These are phyloP conservation scores for Talaromyces proteolyticus DNA, from an alignment of 495 filamentous ascomycete species.

Conservation along the genomic window DNA sequence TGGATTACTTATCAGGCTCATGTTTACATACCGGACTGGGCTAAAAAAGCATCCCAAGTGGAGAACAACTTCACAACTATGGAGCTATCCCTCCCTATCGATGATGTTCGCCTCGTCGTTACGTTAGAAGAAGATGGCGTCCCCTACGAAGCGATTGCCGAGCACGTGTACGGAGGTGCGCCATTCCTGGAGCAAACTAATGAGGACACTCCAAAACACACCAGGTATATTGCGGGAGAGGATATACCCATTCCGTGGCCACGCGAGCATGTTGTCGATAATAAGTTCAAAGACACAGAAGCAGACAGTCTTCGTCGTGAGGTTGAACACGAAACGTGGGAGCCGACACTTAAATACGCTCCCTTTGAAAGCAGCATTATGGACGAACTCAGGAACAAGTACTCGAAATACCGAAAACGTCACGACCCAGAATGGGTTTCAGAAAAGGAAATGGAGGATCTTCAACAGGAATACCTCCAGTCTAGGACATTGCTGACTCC, in stretches of 20 bases:
- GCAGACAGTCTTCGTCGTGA: slow-evolving; percentile 70
- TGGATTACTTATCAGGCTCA: slow-evolving; percentile 41
- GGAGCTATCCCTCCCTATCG: slow-evolving; percentile 52
- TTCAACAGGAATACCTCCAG: slow-evolving; percentile 50
- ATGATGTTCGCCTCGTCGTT: slow-evolving; percentile 73
- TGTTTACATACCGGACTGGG: slow-evolving; percentile 48
- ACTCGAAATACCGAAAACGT: slow-evolving; percentile 72
- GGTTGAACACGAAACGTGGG: slow-evolving; percentile 69
- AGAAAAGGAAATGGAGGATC: slow-evolving; percentile 51
- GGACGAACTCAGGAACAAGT: slow-evolving; percentile 85
- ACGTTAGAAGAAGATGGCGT: slow-evolving; percentile 59
- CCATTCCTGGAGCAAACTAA: slow-evolving; percentile 27
- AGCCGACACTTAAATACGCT: slow-evolving; percentile 63
- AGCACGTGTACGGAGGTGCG: slow-evolving; percentile 47
- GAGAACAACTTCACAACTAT: slow-evolving; percentile 36
- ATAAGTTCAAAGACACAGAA: slow-evolving; percentile 43
- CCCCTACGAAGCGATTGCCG: slow-evolving; percentile 67
- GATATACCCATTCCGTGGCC: slow-evolving; percentile 72
- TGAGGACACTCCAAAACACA: slow-evolving; percentile 29
- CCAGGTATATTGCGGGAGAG: slow-evolving; percentile 36
- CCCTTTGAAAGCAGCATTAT: slow-evolving; percentile 78
- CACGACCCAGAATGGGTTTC: slow-evolving; percentile 60
- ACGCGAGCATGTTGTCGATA: slow-evolving; percentile 25
- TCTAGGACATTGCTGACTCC: slow-evolving; percentile 43
- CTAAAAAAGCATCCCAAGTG: slow-evolving; percentile 33